These are phyloP conservation scores for Tetragonia tetragonoides DNA, from an alignment of 148 eudicot genomes.

Conservation along the genomic window DNA sequence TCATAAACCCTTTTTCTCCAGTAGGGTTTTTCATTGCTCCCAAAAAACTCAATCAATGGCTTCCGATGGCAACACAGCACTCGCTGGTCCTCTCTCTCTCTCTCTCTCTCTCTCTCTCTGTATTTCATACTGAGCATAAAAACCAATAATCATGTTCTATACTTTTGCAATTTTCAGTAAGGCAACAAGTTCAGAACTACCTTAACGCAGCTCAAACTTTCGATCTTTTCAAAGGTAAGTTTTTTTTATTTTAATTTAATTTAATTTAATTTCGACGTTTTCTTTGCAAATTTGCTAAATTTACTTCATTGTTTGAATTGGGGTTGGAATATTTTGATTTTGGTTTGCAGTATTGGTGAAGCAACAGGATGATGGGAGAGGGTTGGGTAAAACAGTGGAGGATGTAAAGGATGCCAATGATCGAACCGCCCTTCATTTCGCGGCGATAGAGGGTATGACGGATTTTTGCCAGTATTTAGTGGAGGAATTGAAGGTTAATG, in stretches of 20 bases:
- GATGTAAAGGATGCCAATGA: constrained; percentile 88
- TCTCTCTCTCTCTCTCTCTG: not conserved
- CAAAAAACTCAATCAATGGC: constrained; percentile 36
- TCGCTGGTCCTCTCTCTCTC: constrained; percentile 53
- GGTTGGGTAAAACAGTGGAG: constrained; percentile 67
- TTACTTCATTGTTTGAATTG: not conserved
- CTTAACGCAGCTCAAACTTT: constrained; percentile 71
- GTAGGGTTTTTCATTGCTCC: constrained; percentile 26
- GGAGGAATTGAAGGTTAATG: constrained; percentile 86
- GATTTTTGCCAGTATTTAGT: constrained; percentile 91
- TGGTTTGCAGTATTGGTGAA: constrained; percentile 50
- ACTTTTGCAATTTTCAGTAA: constrained; percentile 35
- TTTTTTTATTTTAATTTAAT: not conserved
- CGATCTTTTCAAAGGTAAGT: constrained; percentile 61
- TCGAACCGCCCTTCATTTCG: constrained; percentile 92
- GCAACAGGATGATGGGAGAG: constrained; percentile 81
- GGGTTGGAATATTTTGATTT: not conserved
- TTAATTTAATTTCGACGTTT: too few species aligned
- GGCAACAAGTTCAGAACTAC: constrained; percentile 72
- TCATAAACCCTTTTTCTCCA: not conserved
- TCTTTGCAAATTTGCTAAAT: too few species aligned
- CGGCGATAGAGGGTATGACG: constrained; percentile 81
- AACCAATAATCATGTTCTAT: not conserved
- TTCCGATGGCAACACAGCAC: constrained; percentile 63
- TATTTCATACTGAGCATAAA: not conserved